phyloP scores from a whole-genome alignment of 2,329 filamentous ascomycete genomes.

The Cercospora beticola region DNA sequence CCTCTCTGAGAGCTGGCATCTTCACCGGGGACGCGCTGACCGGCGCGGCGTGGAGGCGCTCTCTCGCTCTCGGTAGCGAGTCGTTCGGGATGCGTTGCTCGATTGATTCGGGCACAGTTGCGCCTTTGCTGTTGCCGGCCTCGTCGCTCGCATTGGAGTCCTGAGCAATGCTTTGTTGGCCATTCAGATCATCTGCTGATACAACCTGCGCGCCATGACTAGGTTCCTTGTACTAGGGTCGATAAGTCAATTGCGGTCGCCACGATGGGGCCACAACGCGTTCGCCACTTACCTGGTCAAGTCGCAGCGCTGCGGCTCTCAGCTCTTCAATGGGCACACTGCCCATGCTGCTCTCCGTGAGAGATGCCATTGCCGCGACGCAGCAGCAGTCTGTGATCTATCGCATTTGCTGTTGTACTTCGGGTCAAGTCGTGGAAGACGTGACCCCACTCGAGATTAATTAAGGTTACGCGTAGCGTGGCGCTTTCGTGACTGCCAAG shows the following conservation, averaged over 20 bases:
- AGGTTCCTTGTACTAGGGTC: conserved; percentile 32
- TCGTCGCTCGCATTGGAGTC: background rate
- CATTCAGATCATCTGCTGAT: background rate
- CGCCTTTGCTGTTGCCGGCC: conserved; percentile 7
- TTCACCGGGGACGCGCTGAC: conserved; percentile 26
- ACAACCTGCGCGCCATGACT: conserved; percentile 14
- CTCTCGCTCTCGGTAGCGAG: conserved; percentile 11
- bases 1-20: conserved; percentile 27
- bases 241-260: conserved; percentile 29
- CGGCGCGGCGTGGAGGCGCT: conserved; percentile 24
- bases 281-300: conserved; percentile 27
- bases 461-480: conserved; percentile 4
- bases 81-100: conserved; percentile 18
- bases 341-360: conserved; percentile 30
- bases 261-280: background rate
- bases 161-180: background rate
- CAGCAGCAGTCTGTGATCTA: background rate
- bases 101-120: conserved; percentile 25
- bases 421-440: conserved; percentile 5
- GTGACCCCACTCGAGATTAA: conserved; percentile 3
- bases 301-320: conserved; percentile 20
- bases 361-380: conserved; percentile 27
- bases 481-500: background rate
- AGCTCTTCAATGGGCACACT: conserved; percentile 28
- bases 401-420: background rate